Conservation (phyloP, 345 rosid species). For the Lenwebbia sp. region DNA sequence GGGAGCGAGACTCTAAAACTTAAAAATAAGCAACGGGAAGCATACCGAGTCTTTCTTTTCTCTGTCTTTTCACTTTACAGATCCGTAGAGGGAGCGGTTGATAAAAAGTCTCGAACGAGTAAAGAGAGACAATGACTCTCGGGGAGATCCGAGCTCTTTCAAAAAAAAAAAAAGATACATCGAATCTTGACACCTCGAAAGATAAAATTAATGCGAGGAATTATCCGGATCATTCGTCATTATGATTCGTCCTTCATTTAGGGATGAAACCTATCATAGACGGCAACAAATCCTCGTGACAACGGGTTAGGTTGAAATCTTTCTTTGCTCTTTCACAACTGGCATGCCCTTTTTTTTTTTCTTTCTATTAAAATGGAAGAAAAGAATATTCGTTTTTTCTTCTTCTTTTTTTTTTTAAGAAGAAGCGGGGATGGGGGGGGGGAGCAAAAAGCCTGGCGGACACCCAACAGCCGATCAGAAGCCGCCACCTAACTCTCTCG, state of each 20-base stretch:
- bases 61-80: no score
- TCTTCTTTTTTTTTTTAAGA: neutral
- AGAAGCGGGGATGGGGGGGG: neutral
- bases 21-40: no score
- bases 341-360: neutral
- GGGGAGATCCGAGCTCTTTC: no score
- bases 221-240: neutral
- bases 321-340: neutral
- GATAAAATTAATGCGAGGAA: no score
- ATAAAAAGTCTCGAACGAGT: no score
- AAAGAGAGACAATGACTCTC: no score
- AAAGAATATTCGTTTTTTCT: neutral
- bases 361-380: neutral
- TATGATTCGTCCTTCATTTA: neutral
- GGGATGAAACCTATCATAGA: neutral
- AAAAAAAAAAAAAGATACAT: no score
- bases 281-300: neutral
- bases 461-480: neutral
- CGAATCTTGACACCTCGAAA: no score
- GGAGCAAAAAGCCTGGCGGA: neutral
- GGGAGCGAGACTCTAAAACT: no score
- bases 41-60: no score
- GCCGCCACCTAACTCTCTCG: neutral
- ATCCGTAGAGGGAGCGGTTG: no score
- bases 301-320: neutral